phyloP scores from a whole-genome alignment of 2,329 filamentous ascomycete species.

The Colletotrichum sp. region DNA sequence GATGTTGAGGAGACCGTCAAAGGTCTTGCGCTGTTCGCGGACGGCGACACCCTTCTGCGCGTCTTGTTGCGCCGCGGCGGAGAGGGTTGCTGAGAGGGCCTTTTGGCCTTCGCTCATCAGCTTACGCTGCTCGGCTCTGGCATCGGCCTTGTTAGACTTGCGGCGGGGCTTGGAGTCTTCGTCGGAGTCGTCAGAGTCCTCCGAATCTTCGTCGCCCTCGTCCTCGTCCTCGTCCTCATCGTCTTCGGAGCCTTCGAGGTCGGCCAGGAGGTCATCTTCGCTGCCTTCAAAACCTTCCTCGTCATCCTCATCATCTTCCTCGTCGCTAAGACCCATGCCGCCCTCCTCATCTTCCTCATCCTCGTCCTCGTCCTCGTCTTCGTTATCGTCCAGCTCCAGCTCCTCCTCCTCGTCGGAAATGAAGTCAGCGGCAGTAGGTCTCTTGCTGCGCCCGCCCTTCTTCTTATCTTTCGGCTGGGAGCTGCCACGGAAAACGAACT shows the following conservation, averaged over 20 bases:
- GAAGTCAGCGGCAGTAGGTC: slow-evolving; percentile 61
- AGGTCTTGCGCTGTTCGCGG: slow-evolving; percentile 82
- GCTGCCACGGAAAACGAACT: slow-evolving; percentile 69
- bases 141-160: slow-evolving; percentile 19
- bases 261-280: slow-evolving; percentile 27
- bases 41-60: slow-evolving; percentile 86
- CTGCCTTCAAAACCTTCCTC: slow-evolving; percentile 31
- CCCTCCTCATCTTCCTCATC: slow-evolving; percentile 43
- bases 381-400: slow-evolving; percentile 34
- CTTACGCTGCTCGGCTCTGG: slow-evolving; percentile 65
- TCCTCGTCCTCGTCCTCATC: slow-evolving; percentile 40
- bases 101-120: slow-evolving; percentile 73
- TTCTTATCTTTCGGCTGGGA: slow-evolving; percentile 47
- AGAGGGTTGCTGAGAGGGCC: slow-evolving; percentile 63
- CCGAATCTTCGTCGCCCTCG: slow-evolving; percentile 35
- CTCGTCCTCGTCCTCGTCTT: slow-evolving; percentile 41
- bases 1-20: slow-evolving; percentile 86
- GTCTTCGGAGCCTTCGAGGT: slow-evolving; percentile 22
- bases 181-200: slow-evolving; percentile 33
- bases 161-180: slow-evolving; percentile 24
- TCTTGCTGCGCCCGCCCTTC: slow-evolving; percentile 29
- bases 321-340: slow-evolving; percentile 32
- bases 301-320: slow-evolving; percentile 36
- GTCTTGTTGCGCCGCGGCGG: slow-evolving; percentile 74
- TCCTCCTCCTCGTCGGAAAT: slow-evolving; percentile 52